phyloP scores from a whole-genome alignment of 805 yeast species.

The Monosporozyma aerobia region DNA sequence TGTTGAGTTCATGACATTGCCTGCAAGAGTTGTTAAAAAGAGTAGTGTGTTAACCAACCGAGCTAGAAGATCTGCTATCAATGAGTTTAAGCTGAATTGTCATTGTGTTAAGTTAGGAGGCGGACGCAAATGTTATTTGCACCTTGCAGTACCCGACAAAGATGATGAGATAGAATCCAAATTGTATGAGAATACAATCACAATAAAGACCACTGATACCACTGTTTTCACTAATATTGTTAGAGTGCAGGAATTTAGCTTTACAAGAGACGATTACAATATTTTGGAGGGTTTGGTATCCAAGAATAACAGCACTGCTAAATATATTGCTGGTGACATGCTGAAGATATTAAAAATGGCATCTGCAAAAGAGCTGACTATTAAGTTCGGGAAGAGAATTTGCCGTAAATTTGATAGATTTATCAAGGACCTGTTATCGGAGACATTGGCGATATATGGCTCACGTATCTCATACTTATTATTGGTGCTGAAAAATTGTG shows the following conservation, averaged over 20 bases:
- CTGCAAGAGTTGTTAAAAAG: not conserved
- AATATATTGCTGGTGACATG: not conserved
- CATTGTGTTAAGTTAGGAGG: not conserved
- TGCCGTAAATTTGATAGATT: not conserved
- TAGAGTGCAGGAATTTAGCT: not conserved
- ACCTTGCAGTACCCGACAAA: not conserved
- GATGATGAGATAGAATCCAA: not conserved
- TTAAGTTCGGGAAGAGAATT: not conserved
- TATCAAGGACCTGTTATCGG: not conserved
- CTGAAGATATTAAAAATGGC: not conserved
- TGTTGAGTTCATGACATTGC: not conserved
- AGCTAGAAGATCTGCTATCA: not conserved
- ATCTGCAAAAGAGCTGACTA: not conserved
- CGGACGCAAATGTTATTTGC: not conserved
- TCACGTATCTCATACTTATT: not conserved
- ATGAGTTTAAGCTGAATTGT: not conserved
- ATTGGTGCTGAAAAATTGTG: not conserved
- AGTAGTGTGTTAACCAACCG: no score
- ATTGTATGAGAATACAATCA: not conserved
- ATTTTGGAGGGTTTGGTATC: not conserved
- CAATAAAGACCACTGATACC: not conserved
- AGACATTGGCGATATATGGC: not conserved
- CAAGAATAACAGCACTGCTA: not conserved
- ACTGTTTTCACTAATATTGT: not conserved
- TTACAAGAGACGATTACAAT: not conserved